Base-by-base conservation (phyloP, 306 rosid species). In the Sophora flavescens region DNA sequence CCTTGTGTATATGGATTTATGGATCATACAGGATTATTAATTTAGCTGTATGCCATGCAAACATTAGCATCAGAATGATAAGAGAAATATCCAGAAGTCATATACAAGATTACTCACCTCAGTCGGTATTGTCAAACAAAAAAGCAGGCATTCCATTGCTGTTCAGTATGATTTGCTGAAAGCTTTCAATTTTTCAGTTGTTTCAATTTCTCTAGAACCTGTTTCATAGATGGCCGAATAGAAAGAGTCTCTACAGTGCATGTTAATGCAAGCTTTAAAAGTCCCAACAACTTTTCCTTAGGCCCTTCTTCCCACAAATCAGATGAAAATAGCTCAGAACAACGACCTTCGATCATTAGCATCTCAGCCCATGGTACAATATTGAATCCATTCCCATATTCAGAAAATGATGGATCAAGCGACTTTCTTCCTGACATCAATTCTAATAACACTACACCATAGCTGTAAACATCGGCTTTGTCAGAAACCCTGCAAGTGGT, bases 381-480 rank as follows among this genome's bases (percentile, higher is more conserved):
- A 52, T 88, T 90, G 82, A 90, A 87, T 13, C 96, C 96, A 50
- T 90, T 86, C 58, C 91, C 91, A 69, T 83, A 87, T 14, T 81
- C 61, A 0, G 89, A 88, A 80, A 90, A 90, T 0, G 91, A 90
- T 8, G 89, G 96, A 82, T 90, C 96, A 0, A 88, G 89, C 8
- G 91, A 85, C 81, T 79, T 90, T 75, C 87, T 90, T 14, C 90
- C 91, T 0, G 96, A 90, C 73, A 88, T 80, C 83, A 90, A 79
- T 72, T 90, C 96, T 14, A 88, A 41, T 5, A 88, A 48, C 72
- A 90, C 96, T n/a, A 90, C 92, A 15, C 96, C 96, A 9, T 82
- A 90, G 80, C 92, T 88, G 65, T 90, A 88, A 54, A 88, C 96
- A 63, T 90, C 96, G 0, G 91, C 87, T 77, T 88, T 90, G 75